phyloP scores from a whole-genome alignment of 129 eudicot genomes.

The Helichrysum umbraculigerum region DNA sequence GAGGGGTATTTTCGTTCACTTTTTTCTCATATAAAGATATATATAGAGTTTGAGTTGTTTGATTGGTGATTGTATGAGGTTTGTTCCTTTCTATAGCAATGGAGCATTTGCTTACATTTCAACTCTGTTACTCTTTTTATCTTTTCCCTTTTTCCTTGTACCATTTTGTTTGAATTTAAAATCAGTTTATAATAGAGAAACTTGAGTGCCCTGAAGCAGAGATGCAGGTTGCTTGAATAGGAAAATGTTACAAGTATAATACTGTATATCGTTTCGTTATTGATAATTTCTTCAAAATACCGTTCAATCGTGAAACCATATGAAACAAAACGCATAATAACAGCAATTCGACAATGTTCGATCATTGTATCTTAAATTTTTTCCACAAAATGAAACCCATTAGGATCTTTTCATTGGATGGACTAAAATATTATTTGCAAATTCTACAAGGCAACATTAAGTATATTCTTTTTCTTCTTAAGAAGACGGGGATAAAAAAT shows the following conservation, averaged over 20 bases:
- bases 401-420: slow-evolving; percentile 1
- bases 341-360: too few species aligned
- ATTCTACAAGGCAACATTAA: neutral
- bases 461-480: slow-evolving; percentile 2
- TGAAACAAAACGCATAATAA: neutral
- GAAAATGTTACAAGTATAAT: neutral
- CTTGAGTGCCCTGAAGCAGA: neutral
- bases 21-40: slow-evolving; percentile 37
- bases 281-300: neutral
- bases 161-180: slow-evolving; percentile 8
- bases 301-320: neutral
- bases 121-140: neutral
- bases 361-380: neutral
- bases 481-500: neutral
- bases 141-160: neutral
- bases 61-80: slow-evolving; percentile 43
- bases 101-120: slow-evolving; percentile 29
- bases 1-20: slow-evolving; percentile 27
- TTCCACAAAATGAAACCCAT: neutral
- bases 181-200: neutral
- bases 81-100: slow-evolving; percentile 42
- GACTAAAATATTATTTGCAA: neutral
- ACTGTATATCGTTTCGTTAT: neutral
- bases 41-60: slow-evolving; percentile 50
- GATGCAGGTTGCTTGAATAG: neutral